phyloP scores from a whole-genome alignment of 352 stramenopile species.

The Phytophthora europaea region DNA sequence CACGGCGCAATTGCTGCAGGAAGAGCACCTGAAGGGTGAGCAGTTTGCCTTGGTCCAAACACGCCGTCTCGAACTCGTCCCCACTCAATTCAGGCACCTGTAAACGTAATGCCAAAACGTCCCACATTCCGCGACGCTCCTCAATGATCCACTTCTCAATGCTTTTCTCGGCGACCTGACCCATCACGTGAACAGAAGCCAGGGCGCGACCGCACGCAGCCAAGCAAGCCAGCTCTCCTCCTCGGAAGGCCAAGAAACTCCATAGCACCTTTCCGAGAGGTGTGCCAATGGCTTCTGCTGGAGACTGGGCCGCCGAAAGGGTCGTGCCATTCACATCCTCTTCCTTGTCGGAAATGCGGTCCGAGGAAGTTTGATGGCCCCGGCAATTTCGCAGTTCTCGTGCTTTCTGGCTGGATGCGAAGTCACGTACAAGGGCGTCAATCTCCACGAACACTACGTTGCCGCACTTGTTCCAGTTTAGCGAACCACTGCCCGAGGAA shows the following conservation, averaged over 20 bases:
- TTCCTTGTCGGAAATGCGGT: conserved; percentile 30
- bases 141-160: conserved; percentile 91
- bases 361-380: conserved; percentile 27
- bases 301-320: conserved; percentile 26
- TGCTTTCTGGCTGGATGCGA: conserved; percentile 69
- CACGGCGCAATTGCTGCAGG: conserved; percentile 72
- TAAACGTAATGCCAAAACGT: conserved; percentile 62
- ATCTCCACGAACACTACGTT: conserved; percentile 89
- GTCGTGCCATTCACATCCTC: conserved; percentile 13
- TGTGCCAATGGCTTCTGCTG: conserved; percentile 65
- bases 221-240: conserved; percentile 82
- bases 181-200: conserved; percentile 87
- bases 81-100: conserved; percentile 85
- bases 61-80: conserved; percentile 82
- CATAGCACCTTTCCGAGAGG: conserved; percentile 76
- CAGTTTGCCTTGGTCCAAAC: conserved; percentile 77
- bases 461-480: conserved; percentile 86
- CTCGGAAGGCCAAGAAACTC: conserved; percentile 85
- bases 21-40: conserved; percentile 86
- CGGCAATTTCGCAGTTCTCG: conserved; percentile 35
- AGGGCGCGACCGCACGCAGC: conserved; percentile 77
- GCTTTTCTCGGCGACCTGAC: conserved; percentile 79
- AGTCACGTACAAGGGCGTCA: conserved; percentile 81
- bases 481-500: conserved; percentile 19
- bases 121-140: conserved; percentile 72